These are phyloP conservation scores for Reticulascus tulasneorum DNA, from an alignment of 2,329 filamentous ascomycete genomes.

Conservation along the genomic window DNA sequence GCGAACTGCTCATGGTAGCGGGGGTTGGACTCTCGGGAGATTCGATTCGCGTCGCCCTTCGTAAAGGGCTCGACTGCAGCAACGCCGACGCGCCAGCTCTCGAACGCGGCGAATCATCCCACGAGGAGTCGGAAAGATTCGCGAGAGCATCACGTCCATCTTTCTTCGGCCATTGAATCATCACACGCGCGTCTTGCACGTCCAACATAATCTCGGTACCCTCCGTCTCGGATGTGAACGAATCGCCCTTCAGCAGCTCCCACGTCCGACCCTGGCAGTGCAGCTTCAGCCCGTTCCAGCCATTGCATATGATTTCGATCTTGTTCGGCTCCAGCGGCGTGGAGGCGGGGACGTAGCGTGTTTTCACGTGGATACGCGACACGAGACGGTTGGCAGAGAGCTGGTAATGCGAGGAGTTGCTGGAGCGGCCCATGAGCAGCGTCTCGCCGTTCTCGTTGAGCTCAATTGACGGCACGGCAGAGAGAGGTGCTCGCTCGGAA, in stretches of 20 bases:
- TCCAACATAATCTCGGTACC: conserved; percentile 90
- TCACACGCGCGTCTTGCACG: conserved; percentile 85
- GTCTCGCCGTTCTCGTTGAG: conserved; percentile 78
- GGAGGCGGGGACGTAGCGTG: conserved; percentile 70
- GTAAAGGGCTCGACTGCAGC: conserved; percentile 59
- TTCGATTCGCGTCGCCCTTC: conserved; percentile 53
- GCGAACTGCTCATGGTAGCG: conserved; percentile 36
- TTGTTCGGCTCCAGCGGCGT: conserved; percentile 67
- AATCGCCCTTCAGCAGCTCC: conserved; percentile 82
- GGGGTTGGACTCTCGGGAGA: conserved; percentile 69
- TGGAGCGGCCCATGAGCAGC: conserved; percentile 86
- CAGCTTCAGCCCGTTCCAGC: conserved; percentile 93
- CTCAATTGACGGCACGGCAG: conserved; percentile 76
- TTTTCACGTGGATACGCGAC: conserved; percentile 89
- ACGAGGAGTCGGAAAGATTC: conserved; percentile 62
- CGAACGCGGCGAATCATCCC: conserved; percentile 59
- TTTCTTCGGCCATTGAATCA: conserved; percentile 79
- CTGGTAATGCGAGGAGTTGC: conserved; percentile 93
- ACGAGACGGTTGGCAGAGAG: conserved; percentile 88
- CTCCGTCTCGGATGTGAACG: conserved; percentile 85
- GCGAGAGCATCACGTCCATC: conserved; percentile 44
- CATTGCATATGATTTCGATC: conserved; percentile 85
- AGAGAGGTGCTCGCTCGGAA: conserved; percentile 79
- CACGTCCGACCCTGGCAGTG: conserved; percentile 86
- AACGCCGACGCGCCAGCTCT: conserved; percentile 28